A percentile compares a stretch with the other conserved stretches of the same genome.
Conservation (phyloP, 352 stramenopile genomes). For the Blastocystis sp. region DNA sequence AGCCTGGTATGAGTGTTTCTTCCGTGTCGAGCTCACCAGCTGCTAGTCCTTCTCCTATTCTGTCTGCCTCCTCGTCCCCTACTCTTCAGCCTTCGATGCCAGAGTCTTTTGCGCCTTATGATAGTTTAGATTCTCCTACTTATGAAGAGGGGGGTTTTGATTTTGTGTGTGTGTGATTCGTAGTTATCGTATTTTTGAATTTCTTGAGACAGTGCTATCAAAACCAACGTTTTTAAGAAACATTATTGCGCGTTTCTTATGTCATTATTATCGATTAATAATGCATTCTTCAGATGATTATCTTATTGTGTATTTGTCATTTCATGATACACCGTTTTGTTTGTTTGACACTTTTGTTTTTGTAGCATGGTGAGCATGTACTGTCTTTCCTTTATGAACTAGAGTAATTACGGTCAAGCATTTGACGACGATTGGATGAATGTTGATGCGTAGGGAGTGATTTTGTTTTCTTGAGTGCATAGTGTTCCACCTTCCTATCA, state of each 20-base stretch:
- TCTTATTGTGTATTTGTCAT: background rate
- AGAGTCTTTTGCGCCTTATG: background rate
- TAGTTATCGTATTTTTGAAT: slow-evolving; percentile 41
- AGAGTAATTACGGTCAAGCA: slow-evolving; percentile 56
- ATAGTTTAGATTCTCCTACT: background rate
- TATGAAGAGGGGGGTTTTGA: slow-evolving; percentile 26
- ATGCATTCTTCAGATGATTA: background rate
- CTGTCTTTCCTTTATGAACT: background rate
- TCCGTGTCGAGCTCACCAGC: background rate
- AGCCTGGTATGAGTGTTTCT: background rate
- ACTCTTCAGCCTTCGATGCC: background rate
- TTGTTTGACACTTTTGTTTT: slow-evolving; percentile 27
- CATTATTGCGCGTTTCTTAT: slow-evolving; percentile 14
- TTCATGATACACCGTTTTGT: background rate
- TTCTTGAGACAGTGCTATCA: slow-evolving; percentile 40
- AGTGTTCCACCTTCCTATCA: background rate
- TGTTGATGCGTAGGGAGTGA: slow-evolving; percentile 2
- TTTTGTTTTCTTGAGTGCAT: background rate
- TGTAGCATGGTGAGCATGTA: background rate
- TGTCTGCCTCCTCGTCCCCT: slow-evolving; percentile 47
- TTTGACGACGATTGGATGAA: slow-evolving; percentile 58
- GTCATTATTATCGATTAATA: background rate
- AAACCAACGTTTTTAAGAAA: slow-evolving; percentile 23
- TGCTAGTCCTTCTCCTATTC: slow-evolving; percentile 16
- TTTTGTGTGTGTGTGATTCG: background rate